These are phyloP conservation scores for Solanum chiquidenum DNA, from an alignment of 257 asterid species.

Conservation along the genomic window DNA sequence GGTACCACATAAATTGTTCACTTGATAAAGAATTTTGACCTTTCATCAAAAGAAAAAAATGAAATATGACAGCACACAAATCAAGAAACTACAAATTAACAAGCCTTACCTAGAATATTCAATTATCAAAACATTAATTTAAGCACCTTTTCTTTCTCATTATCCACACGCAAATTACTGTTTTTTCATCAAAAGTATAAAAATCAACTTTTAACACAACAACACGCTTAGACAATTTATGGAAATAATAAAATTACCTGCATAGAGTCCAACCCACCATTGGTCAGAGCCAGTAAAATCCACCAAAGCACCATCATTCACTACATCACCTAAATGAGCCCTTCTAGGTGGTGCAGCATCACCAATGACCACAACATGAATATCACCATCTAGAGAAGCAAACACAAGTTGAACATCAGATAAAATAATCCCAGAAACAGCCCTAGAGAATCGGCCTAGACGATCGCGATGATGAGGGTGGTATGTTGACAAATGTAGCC, in stretches of 20 bases:
- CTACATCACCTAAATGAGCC: constrained; percentile 66
- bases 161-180: not conserved
- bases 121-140: not conserved
- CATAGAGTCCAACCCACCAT: constrained; percentile 98
- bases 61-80: not conserved
- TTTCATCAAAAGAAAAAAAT: not conserved
- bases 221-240: not conserved
- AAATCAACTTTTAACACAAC: not conserved
- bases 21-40: not conserved
- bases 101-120: not conserved
- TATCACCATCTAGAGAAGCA: constrained; percentile 68
- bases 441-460: constrained; percentile 51
- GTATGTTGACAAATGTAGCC: constrained; percentile 40
- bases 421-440: constrained; percentile 52
- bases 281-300: constrained; percentile 66
- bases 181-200: not conserved
- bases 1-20: not conserved
- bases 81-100: not conserved
- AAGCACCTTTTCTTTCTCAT: not conserved
- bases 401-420: constrained; percentile 35
- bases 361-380: constrained; percentile 31
- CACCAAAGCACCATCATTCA: constrained; percentile 66
- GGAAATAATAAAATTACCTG: constrained; percentile 26
- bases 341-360: constrained; percentile 33
- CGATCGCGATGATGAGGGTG: constrained; percentile 58